These are phyloP conservation scores for Penicillium malachiteum DNA, from an alignment of 495 filamentous ascomycete species.

Conservation along the genomic window DNA sequence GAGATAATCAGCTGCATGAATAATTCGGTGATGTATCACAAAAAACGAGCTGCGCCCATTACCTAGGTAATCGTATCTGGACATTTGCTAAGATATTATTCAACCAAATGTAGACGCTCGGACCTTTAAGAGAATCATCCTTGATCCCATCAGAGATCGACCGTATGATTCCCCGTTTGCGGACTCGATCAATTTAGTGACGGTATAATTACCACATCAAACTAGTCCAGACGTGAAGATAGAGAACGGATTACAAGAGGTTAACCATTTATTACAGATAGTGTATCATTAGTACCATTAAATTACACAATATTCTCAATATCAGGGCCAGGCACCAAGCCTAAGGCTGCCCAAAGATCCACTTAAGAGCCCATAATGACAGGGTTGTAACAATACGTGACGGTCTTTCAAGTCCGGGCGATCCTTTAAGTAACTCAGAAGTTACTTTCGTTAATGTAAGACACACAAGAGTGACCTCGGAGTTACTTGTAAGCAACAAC, in stretches of 20 bases:
- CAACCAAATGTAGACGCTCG: not conserved
- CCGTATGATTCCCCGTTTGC: conserved; percentile 20
- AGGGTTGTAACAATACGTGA: conserved; percentile 8
- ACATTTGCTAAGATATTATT: too few species aligned
- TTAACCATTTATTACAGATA: not conserved
- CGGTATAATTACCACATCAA: conserved; percentile 16
- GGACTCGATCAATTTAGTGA: conserved; percentile 5
- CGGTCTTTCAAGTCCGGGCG: conserved; percentile 1
- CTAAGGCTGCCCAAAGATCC: not conserved
- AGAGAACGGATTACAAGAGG: not conserved
- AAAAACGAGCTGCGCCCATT: not conserved
- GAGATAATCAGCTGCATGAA: not conserved
- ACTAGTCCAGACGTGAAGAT: not conserved
- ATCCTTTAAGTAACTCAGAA: conserved; percentile 12
- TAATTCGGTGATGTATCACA: not conserved
- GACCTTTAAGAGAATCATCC: not conserved
- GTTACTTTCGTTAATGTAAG: conserved; percentile 13
- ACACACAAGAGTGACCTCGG: conserved; percentile 29
- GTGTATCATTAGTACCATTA: not conserved
- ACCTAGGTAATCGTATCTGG: too few species aligned
- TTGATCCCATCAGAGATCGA: not conserved
- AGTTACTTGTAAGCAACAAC: conserved; percentile 13
- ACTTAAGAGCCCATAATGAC: not conserved
- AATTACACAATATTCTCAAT: not conserved
- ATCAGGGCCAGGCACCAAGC: not conserved